Conservation (phyloP, 2,329 filamentous ascomycete genomes). For the Sordariomycetes sp. region DNA sequence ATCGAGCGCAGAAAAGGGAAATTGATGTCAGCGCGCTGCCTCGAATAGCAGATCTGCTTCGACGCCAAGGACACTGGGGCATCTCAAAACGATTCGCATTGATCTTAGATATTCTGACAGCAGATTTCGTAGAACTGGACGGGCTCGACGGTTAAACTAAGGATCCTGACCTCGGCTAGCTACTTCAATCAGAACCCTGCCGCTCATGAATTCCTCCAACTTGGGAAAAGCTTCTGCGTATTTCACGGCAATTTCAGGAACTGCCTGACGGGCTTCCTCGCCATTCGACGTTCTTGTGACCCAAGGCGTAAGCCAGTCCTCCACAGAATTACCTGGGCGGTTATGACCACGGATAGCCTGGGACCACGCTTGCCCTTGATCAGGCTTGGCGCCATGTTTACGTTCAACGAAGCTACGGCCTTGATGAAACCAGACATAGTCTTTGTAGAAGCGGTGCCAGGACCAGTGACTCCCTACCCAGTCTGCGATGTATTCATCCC, state of each 20-base stretch:
- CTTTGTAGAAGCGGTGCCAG: conserved; percentile 1
- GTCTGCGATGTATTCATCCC: conserved; percentile 2
- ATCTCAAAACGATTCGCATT: too few relatives aligned
- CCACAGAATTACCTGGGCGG: neutral
- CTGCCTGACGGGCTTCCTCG: neutral
- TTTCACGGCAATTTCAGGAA: neutral
- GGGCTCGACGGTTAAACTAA: too few relatives aligned
- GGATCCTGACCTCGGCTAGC: too few relatives aligned
- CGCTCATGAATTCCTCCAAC: neutral
- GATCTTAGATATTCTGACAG: too few relatives aligned
- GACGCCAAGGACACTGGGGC: too few relatives aligned
- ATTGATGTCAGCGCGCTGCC: too few relatives aligned
- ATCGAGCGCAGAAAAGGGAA: too few relatives aligned
- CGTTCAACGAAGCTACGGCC: neutral
- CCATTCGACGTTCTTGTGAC: neutral
- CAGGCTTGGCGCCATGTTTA: neutral
- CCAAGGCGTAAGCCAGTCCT: conserved; percentile 1
- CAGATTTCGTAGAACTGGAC: too few relatives aligned
- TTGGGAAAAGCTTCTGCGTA: conserved; percentile 1
- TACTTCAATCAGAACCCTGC: conserved; percentile 1
- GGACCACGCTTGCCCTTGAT: neutral
- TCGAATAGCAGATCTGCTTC: too few relatives aligned
- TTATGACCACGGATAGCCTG: neutral
- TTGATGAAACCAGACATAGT: conserved; percentile 1
- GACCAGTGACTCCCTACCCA: neutral